Evolutionary conservation across 192 early-diverging fungal species (phyloP).

Genomic region (Chytriomyces sp.): DNA sequence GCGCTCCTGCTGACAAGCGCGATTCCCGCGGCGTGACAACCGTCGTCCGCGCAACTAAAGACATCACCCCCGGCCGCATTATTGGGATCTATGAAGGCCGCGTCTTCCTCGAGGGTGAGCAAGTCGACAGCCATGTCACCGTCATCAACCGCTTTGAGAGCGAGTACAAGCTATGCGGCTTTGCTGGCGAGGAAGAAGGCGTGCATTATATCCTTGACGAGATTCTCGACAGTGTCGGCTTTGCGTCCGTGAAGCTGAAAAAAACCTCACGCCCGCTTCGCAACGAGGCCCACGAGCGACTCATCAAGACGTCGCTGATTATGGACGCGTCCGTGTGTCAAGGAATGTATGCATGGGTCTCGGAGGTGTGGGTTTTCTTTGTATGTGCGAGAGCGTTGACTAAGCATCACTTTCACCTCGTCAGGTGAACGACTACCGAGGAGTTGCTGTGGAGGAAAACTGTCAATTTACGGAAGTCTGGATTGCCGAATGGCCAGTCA

Average conservation of each 20-base stretch:
- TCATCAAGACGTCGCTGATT: background rate
- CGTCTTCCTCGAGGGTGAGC: conserved; percentile 6
- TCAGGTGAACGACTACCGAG: conserved; percentile 17
- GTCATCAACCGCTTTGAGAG: conserved; percentile 8
- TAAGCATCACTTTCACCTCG: background rate
- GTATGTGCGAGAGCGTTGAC: background rate
- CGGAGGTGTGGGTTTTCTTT: too few relatives aligned
- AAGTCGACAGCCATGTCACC: background rate
- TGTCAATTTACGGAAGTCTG: conserved; percentile 13
- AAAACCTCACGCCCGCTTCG: background rate
- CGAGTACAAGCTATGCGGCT: conserved; percentile 8
- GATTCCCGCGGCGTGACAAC: conserved; percentile 12
- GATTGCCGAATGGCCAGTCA: conserved; percentile 15
- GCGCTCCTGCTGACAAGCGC: background rate
- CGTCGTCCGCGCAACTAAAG: background rate
- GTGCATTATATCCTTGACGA: background rate
- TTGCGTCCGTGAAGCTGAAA: background rate
- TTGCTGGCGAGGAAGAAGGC: background rate
- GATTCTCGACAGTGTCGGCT: too few relatives aligned
- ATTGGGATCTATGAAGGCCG: conserved; percentile 17
- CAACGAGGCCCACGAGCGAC: background rate
- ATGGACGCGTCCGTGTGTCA: conserved; percentile 7
- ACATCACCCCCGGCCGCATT: background rate
- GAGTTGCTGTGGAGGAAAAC: background rate
- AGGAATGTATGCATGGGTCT: conserved; percentile 22